Base-by-base conservation (phyloP, 495 filamentous ascomycete species). In the Hypoxylon fragiforme region DNA sequence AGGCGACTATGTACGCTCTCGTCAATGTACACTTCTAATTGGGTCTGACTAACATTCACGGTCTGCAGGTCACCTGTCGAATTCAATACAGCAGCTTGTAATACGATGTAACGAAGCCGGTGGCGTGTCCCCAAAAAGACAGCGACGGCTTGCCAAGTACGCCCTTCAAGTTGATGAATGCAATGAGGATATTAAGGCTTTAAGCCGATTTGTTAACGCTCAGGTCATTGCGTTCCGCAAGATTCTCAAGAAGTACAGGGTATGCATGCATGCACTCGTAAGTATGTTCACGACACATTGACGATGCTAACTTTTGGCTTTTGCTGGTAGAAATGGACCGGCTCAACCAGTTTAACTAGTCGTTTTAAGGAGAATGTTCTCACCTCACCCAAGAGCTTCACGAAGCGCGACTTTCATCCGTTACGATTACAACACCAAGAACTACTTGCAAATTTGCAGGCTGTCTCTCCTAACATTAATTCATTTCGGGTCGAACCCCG, bases 231-330 rank as follows among this genome's bases (percentile, higher is more conserved):
- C 81, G 2, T 88, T 90, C 59, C 76, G 74, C 52, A 90, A 90
- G 69, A 81, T 90, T 3, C 71, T 89, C 47, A 90, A 90, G 67
- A 90, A 90, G 64, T 89, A 90, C 71, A 73, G 72, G 68, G 72
- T 71, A 62, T 32, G 70, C 61, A 46, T 28, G 66, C 63, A 49
- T 22, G 31, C 32, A 30, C 35, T 21, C 45, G 20, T 50, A 40
- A 40, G 28, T 22, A 14, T 11, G n/a, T 36, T 19, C 44, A 48
- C 24, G 44, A 48, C 45, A 14, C 18, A 37, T 15, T 18, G 45
- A 40, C 13, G 42, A n/a, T n/a, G 35, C 52, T 60, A 40, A 63
- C 55, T 9, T 46, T 12, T n/a, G n/a, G 61, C 55, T 9, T 46
- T 44, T 57, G 26, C 8, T 21, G 41, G 36, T 26, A 77, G 72